A percentile compares a stretch with the other conserved stretches of the same genome.
These are phyloP conservation scores for Peronospora tabacina DNA, from an alignment of 352 stramenopile species.

Conservation along the genomic window DNA sequence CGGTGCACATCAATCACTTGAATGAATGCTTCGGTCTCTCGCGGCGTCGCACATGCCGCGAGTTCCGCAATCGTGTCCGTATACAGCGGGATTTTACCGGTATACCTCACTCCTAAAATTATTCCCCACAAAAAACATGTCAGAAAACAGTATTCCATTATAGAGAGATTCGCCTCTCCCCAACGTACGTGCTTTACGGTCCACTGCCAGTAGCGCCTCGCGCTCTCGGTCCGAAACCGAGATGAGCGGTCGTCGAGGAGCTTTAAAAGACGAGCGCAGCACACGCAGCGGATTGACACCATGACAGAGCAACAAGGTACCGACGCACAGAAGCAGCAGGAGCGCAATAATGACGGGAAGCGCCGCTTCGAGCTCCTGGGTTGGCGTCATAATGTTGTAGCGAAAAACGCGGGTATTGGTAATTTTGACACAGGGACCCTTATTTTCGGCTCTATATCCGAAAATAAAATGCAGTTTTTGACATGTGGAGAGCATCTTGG, in stretches of 20 bases:
- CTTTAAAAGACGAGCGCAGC: slow-evolving; percentile 53
- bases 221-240: slow-evolving; percentile 40
- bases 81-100: slow-evolving; percentile 27
- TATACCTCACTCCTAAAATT: slow-evolving; percentile 41
- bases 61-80: slow-evolving; percentile 48
- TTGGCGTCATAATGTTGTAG: slow-evolving; percentile 8
- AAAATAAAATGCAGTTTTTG: background rate
- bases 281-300: slow-evolving; percentile 55
- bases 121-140: background rate
- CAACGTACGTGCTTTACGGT: slow-evolving; percentile 33
- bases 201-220: slow-evolving; percentile 37
- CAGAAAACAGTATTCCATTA: background rate
- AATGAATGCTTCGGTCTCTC: slow-evolving; percentile 60
- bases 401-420: no score
- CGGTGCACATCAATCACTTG: slow-evolving; percentile 41
- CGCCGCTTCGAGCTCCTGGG: slow-evolving; percentile 33
- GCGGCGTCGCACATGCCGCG: slow-evolving; percentile 24
- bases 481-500: slow-evolving; percentile 25
- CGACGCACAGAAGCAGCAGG: slow-evolving; percentile 42
- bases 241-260: slow-evolving; percentile 20
- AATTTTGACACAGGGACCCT: no score
- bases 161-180: slow-evolving; percentile 1
- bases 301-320: slow-evolving; percentile 40
- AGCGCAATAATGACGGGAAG: slow-evolving; percentile 33
- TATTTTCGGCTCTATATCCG: background rate